Conservation (phyloP, 2,329 filamentous ascomycete genomes). For the Berkeleyomyces basicola region DNA sequence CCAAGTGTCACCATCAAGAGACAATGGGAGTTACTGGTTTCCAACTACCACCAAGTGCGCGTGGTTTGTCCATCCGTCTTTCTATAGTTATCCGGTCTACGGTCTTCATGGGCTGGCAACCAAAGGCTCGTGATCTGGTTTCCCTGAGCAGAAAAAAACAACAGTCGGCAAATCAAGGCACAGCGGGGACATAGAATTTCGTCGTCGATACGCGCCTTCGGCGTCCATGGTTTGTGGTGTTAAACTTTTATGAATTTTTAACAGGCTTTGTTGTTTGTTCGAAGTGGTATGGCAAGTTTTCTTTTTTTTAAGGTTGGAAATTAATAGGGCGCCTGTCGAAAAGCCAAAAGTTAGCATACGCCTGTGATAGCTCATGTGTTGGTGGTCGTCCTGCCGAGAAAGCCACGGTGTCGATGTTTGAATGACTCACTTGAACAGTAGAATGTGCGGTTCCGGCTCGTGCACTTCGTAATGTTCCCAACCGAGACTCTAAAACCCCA, state of each 20-base stretch:
- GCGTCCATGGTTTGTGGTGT: background rate
- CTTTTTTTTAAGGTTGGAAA: slow-evolving; percentile 28
- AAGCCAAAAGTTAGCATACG: too few relatives aligned
- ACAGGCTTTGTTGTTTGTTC: background rate
- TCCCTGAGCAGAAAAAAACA: too few relatives aligned
- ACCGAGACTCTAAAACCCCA: slow-evolving; percentile 60
- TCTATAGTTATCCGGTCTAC: too few relatives aligned
- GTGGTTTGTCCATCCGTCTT: too few relatives aligned
- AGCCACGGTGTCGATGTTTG: too few relatives aligned
- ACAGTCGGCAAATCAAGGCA: too few relatives aligned
- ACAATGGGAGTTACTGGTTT: background rate
- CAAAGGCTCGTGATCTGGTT: too few relatives aligned
- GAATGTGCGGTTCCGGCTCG: slow-evolving; percentile 93
- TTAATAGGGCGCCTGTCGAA: slow-evolving; percentile 52
- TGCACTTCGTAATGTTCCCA: slow-evolving; percentile 99
- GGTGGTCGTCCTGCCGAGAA: too few relatives aligned
- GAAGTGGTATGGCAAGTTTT: background rate
- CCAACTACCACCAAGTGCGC: background rate
- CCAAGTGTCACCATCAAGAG: background rate
- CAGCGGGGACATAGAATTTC: background rate
- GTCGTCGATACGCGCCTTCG: background rate
- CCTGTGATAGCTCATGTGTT: too few relatives aligned
- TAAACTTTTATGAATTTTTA: slow-evolving; percentile 4
- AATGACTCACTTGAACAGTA: slow-evolving; percentile 80
- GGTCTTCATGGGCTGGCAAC: too few relatives aligned